Evolutionary conservation across 2,329 filamentous ascomycete genomes (phyloP).

Genomic region (Colletotrichum acutatum): DNA sequence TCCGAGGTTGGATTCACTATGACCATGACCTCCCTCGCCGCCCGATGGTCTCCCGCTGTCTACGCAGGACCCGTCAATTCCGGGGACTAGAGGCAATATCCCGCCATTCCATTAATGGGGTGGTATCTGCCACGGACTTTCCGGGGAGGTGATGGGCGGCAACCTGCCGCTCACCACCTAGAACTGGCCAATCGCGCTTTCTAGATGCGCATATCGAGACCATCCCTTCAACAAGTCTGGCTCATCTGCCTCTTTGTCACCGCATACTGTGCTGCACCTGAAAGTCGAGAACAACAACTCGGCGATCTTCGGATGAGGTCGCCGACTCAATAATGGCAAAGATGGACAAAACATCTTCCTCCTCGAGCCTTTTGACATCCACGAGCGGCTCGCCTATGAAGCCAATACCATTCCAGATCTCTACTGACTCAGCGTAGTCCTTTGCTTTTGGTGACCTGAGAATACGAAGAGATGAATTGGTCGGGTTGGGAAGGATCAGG

Average conservation of each 20-base stretch:
- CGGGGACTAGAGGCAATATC: background rate
- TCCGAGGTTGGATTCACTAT: background rate
- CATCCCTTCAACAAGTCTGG: background rate
- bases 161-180: background rate
- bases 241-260: background rate
- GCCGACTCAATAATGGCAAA: background rate
- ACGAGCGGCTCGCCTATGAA: background rate
- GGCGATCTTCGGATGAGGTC: background rate
- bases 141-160: background rate
- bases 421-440: background rate
- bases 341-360: background rate
- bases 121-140: background rate
- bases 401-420: background rate
- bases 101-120: background rate
- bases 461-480: background rate
- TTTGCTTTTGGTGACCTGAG: background rate
- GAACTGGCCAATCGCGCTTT: background rate
- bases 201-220: background rate
- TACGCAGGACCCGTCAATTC: background rate
- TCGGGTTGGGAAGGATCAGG: background rate
- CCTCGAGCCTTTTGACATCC: background rate
- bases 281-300: background rate
- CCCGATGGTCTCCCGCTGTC: background rate
- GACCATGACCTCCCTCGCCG: background rate
- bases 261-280: background rate